phyloP scores from a whole-genome alignment of 495 filamentous ascomycete genomes.

The Daldinia grandis region DNA sequence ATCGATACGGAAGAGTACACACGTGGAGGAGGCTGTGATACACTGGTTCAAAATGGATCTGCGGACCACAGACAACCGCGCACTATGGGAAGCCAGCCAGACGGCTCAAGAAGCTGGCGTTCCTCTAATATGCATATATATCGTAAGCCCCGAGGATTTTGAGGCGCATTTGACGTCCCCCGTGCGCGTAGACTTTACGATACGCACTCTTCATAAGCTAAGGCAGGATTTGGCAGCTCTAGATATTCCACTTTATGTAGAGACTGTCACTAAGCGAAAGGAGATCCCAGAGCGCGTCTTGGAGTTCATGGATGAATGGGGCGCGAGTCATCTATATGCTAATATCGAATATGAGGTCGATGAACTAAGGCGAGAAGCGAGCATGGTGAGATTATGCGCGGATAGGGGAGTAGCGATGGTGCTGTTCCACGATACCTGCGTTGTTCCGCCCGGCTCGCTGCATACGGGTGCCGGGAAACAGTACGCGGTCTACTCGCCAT shows the following conservation, averaged over 20 bases:
- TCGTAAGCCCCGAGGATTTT: slow-evolving; percentile 86
- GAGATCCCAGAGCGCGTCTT: slow-evolving; percentile 70
- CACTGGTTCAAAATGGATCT: slow-evolving; percentile 95
- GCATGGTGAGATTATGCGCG: slow-evolving; percentile 66
- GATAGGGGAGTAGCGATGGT: slow-evolving; percentile 70
- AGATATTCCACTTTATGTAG: slow-evolving; percentile 82
- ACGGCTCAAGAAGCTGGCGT: slow-evolving; percentile 69
- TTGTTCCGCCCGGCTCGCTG: slow-evolving; percentile 77
- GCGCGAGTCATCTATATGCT: slow-evolving; percentile 73
- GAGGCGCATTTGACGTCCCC: slow-evolving; percentile 81
- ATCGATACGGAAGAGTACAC: slow-evolving; percentile 52
- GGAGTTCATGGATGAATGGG: slow-evolving; percentile 75
- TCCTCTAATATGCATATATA: slow-evolving; percentile 78
- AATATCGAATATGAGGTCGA: slow-evolving; percentile 85
- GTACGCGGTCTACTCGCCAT: slow-evolving; percentile 86
- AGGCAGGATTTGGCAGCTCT: slow-evolving; percentile 71
- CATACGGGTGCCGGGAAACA: slow-evolving; percentile 71
- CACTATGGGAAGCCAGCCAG: slow-evolving; percentile 70
- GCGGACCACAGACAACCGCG: slow-evolving; percentile 76
- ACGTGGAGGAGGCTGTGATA: slow-evolving; percentile 71
- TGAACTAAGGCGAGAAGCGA: slow-evolving; percentile 76
- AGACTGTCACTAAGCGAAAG: slow-evolving; percentile 72
- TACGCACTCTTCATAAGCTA: slow-evolving; percentile 72
- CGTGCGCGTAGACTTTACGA: slow-evolving; percentile 79
- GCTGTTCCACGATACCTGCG: slow-evolving; percentile 79